Percentiles rank a stretch among this genome's conserved stretches.
Evolutionary conservation across 495 filamentous ascomycete genomes (phyloP).

Genomic region (Aspergillus incahuasiensis): DNA sequence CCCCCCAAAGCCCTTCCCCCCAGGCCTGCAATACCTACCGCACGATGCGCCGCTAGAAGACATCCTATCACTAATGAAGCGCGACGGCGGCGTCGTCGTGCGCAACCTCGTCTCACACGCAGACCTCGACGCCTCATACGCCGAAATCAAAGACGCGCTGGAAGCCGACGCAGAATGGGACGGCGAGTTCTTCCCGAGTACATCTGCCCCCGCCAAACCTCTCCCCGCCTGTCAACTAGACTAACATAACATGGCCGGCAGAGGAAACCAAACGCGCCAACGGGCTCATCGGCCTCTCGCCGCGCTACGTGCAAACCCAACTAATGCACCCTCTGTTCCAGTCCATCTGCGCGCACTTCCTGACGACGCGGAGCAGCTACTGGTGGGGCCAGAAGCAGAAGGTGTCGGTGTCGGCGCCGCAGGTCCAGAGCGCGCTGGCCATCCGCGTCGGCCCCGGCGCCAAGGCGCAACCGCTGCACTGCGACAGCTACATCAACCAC

Average conservation of each 20-base stretch:
- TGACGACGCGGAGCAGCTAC: slow-evolving; percentile 20
- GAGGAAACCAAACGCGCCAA: slow-evolving; percentile 2
- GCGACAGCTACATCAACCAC: slow-evolving; percentile 31
- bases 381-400: slow-evolving; percentile 21
- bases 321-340: slow-evolving; percentile 25
- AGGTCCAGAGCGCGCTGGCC: slow-evolving; percentile 22
- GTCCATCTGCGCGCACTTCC: slow-evolving; percentile 20
- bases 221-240: neutral
- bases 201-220: neutral
- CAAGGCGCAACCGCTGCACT: slow-evolving; percentile 28
- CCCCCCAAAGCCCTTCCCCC: neutral
- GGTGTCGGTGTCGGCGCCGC: slow-evolving; percentile 22
- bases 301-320: slow-evolving; percentile 23
- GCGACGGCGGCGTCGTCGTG: neutral
- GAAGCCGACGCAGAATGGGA: neutral
- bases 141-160: neutral
- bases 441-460: slow-evolving; percentile 31
- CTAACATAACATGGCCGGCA: neutral
- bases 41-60: neutral
- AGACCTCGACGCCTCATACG: neutral
- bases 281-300: slow-evolving; percentile 19
- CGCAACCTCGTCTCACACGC: neutral
- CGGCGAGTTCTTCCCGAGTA: slow-evolving; percentile 2
- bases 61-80: neutral
- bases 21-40: neutral